Conservation (phyloP, 805 yeast species). For the Nakazawaea holstii region DNA sequence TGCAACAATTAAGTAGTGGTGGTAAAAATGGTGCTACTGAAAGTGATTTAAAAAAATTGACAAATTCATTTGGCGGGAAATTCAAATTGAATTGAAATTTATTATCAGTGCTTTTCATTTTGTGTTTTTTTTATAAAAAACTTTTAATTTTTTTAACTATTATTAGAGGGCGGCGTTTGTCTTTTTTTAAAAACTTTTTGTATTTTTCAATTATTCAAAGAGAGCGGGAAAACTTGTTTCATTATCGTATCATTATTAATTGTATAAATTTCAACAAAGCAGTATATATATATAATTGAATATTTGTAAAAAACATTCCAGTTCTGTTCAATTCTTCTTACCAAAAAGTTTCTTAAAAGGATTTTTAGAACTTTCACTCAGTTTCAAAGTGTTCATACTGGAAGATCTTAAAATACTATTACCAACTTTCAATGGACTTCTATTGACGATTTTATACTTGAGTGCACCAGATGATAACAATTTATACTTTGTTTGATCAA, state of each 20-base stretch:
- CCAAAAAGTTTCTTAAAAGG: constrained; percentile 8
- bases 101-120: background rate
- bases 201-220: no score
- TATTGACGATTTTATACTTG: background rate
- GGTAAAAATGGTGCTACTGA: constrained; percentile 17
- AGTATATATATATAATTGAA: no score
- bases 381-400: constrained; percentile 1
- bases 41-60: constrained; percentile 31
- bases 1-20: constrained; percentile 17
- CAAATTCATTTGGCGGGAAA: constrained; percentile 34
- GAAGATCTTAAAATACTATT: constrained; percentile 1
- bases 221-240: no score
- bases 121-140: no score
- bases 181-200: no score
- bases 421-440: background rate
- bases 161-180: no score
- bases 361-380: constrained; percentile 1
- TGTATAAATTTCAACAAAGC: no score
- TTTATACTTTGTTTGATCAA: background rate
- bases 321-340: background rate
- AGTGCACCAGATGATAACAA: background rate
- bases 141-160: no score
- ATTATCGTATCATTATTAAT: no score
- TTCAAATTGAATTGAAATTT: constrained; percentile 15
- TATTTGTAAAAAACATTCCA: no score